Conservation (phyloP, 2,329 filamentous ascomycete species). For the Parascedosporium putredinis region DNA sequence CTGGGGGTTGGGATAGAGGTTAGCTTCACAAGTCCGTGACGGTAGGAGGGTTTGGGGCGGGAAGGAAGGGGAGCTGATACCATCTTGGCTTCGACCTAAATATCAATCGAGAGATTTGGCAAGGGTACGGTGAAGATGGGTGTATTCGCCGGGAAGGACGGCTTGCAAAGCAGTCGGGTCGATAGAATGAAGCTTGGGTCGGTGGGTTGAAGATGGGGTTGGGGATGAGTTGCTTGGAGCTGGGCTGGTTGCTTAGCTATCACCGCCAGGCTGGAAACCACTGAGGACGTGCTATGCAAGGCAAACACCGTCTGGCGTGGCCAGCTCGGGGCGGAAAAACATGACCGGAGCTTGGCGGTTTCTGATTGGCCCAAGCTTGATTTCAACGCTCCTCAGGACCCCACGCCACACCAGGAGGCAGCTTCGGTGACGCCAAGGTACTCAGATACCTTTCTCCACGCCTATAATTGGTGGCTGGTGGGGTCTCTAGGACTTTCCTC, state of each 20-base stretch:
- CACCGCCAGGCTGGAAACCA: constrained; percentile 6
- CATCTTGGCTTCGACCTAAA: not conserved
- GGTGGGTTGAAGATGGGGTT: constrained; percentile 13
- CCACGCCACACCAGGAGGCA: not conserved
- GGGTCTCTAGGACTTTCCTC: not conserved
- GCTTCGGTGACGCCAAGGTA: not conserved
- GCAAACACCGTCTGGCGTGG: constrained; percentile 33
- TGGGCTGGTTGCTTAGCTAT: constrained; percentile 6
- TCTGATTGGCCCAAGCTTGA: constrained; percentile 14
- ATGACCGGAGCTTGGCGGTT: constrained; percentile 6
- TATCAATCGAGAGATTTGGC: not conserved
- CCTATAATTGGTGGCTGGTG: too few relatives aligned
- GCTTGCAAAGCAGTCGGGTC: not conserved
- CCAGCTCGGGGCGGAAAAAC: constrained; percentile 14
- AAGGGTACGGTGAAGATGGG: not conserved
- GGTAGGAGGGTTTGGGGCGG: not conserved
- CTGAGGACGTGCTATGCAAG: constrained; percentile 23
- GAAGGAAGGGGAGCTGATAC: not conserved
- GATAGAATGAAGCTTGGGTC: constrained; percentile 8
- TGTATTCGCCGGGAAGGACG: not conserved
- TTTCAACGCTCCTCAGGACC: not conserved
- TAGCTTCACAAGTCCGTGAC: constrained; percentile 16
- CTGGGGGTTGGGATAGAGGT: constrained; percentile 47
- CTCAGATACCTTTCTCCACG: not conserved
- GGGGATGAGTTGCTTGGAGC: not conserved